A percentile compares a stretch with the other conserved stretches of the same genome.
Evolutionary conservation across 116 monocot genomes (phyloP).

Genomic region (Zostera marina): DNA sequence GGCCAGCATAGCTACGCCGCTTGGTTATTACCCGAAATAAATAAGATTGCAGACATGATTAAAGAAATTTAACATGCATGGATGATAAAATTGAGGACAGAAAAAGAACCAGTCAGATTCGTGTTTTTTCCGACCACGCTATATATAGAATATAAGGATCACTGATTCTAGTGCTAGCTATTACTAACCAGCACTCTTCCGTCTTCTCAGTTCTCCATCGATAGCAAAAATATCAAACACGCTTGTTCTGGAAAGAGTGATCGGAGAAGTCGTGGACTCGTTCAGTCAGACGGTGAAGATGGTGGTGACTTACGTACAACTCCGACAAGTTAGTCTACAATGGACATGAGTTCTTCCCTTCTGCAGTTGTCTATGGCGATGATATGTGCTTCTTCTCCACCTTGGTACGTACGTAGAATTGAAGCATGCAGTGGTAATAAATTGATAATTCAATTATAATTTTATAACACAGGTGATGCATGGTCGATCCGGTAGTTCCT

Average conservation of each 20-base stretch:
- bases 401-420: slow-evolving; percentile 18
- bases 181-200: no score
- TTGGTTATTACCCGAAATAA: no score
- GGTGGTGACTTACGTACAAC: slow-evolving; percentile 59
- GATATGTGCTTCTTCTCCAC: slow-evolving; percentile 80
- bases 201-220: no score
- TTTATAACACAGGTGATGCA: slow-evolving; percentile 20
- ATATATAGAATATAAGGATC: no score
- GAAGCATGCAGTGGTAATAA: not conserved
- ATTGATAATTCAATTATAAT: not conserved
- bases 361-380: slow-evolving; percentile 30
- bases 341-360: slow-evolving; percentile 78
- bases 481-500: slow-evolving; percentile 83
- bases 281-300: slow-evolving; percentile 59
- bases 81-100: no score
- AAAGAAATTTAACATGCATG: no score
- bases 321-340: slow-evolving; percentile 61
- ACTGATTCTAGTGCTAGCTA: no score
- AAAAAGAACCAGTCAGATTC: no score
- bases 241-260: slow-evolving; percentile 62
- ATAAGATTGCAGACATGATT: no score
- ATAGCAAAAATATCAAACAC: slow-evolving; percentile 59
- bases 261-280: slow-evolving; percentile 63
- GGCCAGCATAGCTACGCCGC: no score
- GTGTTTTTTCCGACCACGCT: no score